Conservation (phyloP, 495 filamentous ascomycete species). For the Trichoderma reesei region DNA sequence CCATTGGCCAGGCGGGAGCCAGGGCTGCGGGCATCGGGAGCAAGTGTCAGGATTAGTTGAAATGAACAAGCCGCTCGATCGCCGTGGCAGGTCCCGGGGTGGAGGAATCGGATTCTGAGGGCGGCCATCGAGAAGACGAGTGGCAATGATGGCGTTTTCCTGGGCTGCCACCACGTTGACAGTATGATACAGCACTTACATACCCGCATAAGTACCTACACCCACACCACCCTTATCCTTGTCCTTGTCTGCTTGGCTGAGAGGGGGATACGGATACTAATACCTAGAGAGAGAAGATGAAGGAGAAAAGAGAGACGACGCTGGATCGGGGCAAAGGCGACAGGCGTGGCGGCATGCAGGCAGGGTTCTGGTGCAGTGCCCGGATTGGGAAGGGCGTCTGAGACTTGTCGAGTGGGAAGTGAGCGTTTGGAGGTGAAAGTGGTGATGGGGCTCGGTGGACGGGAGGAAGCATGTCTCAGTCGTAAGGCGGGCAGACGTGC, state of each 20-base stretch:
- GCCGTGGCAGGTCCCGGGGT: background rate
- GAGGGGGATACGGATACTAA: background rate
- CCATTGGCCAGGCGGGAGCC: too few relatives aligned
- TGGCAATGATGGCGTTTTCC: background rate
- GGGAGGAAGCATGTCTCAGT: background rate
- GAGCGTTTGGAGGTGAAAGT: background rate
- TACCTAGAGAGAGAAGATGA: too few relatives aligned
- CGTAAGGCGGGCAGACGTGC: too few relatives aligned
- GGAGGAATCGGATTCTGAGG: background rate
- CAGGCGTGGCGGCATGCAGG: background rate
- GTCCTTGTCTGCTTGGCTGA: background rate
- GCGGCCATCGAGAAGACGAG: background rate
- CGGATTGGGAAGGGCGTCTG: background rate
- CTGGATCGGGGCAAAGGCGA: background rate
- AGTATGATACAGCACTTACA: too few relatives aligned
- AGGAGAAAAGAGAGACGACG: background rate
- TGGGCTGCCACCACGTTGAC: too few relatives aligned
- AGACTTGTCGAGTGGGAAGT: background rate
- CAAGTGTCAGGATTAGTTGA: background rate
- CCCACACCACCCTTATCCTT: background rate
- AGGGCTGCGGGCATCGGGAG: too few relatives aligned
- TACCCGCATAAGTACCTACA: too few relatives aligned
- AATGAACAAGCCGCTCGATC: background rate
- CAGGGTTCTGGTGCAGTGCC: background rate
- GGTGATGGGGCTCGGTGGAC: background rate